Evolutionary conservation across 352 stramenopile genomes (phyloP).

Genomic region (Globisporangium yorkense): DNA sequence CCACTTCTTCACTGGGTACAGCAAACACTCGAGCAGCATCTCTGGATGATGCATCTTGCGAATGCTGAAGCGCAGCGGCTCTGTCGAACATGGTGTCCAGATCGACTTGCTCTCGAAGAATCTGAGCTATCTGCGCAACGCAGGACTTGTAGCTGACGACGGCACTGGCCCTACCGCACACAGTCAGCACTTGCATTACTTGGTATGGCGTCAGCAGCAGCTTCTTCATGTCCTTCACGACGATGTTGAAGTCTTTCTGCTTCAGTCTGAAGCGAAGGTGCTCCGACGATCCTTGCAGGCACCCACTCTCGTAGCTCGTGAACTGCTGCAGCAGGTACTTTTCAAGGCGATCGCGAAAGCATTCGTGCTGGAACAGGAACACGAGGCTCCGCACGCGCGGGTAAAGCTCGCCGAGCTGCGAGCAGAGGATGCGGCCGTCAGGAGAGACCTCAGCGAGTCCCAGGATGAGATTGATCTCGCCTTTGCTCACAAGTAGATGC

Average conservation of each 20-base stretch:
- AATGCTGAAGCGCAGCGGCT: slow-evolving; percentile 17
- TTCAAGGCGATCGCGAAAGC: slow-evolving; percentile 30
- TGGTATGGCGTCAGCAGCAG: slow-evolving; percentile 48
- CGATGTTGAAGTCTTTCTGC: slow-evolving; percentile 34
- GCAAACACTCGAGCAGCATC: slow-evolving; percentile 3
- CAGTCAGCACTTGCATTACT: slow-evolving; percentile 26
- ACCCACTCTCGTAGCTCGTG: slow-evolving; percentile 37
- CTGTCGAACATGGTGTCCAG: slow-evolving; percentile 18
- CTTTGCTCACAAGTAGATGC: slow-evolving; percentile 41
- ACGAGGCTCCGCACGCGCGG: slow-evolving; percentile 42
- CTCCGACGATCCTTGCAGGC: slow-evolving; percentile 33
- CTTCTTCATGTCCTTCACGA: slow-evolving; percentile 45
- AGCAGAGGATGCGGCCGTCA: slow-evolving; percentile 26
- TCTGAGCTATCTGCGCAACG: slow-evolving; percentile 21
- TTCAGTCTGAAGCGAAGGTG: slow-evolving; percentile 45
- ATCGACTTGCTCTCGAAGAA: slow-evolving; percentile 29
- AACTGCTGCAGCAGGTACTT: slow-evolving; percentile 50
- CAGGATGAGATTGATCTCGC: slow-evolving; percentile 53
- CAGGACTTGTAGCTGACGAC: slow-evolving; percentile 42
- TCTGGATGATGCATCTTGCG: slow-evolving; percentile 8
- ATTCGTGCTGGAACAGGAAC: slow-evolving; percentile 52
- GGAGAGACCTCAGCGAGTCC: slow-evolving; percentile 23
- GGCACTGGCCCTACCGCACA: slow-evolving; percentile 19
- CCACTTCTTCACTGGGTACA: slow-evolving; percentile 20
- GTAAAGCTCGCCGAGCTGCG: slow-evolving; percentile 31